These are phyloP conservation scores for Lasiosphaeriaceae sp. DNA, from an alignment of 495 filamentous ascomycete genomes.

Conservation along the genomic window DNA sequence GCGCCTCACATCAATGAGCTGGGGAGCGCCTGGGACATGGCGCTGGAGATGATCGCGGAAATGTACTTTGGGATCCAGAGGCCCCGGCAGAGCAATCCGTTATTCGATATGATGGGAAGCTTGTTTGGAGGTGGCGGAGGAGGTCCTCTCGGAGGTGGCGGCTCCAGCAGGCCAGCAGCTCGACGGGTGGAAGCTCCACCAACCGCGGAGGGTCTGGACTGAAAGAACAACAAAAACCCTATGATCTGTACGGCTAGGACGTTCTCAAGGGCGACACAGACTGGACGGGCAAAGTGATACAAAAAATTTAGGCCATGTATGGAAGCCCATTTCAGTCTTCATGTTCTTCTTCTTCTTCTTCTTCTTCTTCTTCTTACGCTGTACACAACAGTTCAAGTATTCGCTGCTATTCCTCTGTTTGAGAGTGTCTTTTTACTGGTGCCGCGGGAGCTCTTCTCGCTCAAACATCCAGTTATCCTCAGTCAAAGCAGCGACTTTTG, in stretches of 20 bases:
- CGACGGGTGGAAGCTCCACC: constrained; percentile 45
- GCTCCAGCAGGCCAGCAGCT: constrained; percentile 33
- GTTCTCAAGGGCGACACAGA: neutral
- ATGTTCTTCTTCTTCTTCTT: constrained; percentile 5
- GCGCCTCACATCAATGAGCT: constrained; percentile 68
- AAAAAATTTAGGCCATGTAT: neutral
- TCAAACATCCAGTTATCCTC: constrained; percentile 94
- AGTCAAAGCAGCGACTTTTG: constrained; percentile 66
- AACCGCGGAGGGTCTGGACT: constrained; percentile 52
- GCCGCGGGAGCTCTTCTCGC: constrained; percentile 54
- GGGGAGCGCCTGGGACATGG: constrained; percentile 70
- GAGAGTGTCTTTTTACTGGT: constrained; percentile 6
- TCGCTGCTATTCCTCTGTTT: too few relatives aligned
- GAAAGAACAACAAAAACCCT: neutral
- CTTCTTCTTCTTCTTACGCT: too few relatives aligned
- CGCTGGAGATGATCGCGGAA: constrained; percentile 82
- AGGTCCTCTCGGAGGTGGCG: constrained; percentile 32
- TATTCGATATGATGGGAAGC: constrained; percentile 96
- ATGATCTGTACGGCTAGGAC: neutral
- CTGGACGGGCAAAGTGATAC: neutral
- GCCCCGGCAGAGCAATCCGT: constrained; percentile 78
- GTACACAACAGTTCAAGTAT: too few relatives aligned
- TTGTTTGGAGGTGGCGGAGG: constrained; percentile 76
- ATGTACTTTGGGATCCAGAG: constrained; percentile 97
- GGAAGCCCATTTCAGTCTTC: neutral